phyloP scores from a whole-genome alignment of 805 yeast species.

The Candida nonsorbophila region DNA sequence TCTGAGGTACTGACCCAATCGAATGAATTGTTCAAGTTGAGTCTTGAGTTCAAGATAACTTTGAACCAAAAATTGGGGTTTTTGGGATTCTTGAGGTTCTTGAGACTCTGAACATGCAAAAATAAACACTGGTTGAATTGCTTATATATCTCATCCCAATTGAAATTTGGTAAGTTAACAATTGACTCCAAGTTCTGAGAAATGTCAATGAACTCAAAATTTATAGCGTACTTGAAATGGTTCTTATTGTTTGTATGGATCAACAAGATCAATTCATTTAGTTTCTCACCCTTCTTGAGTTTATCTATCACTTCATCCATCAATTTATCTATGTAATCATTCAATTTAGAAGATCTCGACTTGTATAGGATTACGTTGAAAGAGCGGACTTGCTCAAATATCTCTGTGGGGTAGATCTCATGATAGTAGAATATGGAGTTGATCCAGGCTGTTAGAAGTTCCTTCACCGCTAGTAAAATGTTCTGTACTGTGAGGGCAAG shows the following conservation, averaged over 20 bases:
- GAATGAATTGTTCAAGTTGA: no score
- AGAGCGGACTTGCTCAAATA: slow-evolving; percentile 40
- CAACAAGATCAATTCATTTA: slow-evolving; percentile 30
- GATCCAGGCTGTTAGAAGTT: slow-evolving; percentile 45
- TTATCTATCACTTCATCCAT: slow-evolving; percentile 11
- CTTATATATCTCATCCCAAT: slow-evolving; percentile 29
- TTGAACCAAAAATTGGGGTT: no score
- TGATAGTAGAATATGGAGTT: slow-evolving; percentile 53
- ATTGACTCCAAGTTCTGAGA: slow-evolving; percentile 4
- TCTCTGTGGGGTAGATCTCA: slow-evolving; percentile 46
- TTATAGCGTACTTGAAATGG: slow-evolving; percentile 33
- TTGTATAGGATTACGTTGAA: slow-evolving; percentile 39
- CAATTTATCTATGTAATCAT: slow-evolving; percentile 36
- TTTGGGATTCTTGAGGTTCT: slow-evolving; percentile 8
- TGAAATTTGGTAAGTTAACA: slow-evolving; percentile 16
- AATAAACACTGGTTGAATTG: slow-evolving; percentile 25
- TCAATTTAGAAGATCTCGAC: slow-evolving; percentile 44
- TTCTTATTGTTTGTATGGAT: slow-evolving; percentile 27
- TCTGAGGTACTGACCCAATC: no score
- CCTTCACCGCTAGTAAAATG: slow-evolving; percentile 23
- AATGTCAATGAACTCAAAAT: slow-evolving; percentile 25
- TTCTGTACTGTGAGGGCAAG: neutral
- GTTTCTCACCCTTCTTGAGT: slow-evolving; percentile 15
- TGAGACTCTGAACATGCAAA: slow-evolving; percentile 27
- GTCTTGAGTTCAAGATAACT: slow-evolving; percentile 1